Evolutionary conservation across 495 filamentous ascomycete species (phyloP).

Genomic region (Penicillium alfredii): DNA sequence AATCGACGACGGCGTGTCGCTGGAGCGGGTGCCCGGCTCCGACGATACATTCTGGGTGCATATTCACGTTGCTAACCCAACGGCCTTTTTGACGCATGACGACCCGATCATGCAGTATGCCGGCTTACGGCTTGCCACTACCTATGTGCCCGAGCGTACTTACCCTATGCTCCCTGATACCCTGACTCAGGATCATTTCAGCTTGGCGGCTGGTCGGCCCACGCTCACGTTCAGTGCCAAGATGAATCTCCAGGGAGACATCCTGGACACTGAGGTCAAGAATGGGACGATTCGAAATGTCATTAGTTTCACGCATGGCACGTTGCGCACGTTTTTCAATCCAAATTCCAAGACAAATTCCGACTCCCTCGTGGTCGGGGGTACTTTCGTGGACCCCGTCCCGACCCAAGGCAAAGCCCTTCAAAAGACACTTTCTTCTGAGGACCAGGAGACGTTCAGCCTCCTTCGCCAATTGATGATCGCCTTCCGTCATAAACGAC

Average conservation of each 20-base stretch:
- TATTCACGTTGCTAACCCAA: slow-evolving; percentile 88
- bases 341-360: slow-evolving; percentile 10
- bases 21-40: slow-evolving; percentile 59
- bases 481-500: slow-evolving; percentile 33
- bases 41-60: slow-evolving; percentile 68
- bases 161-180: slow-evolving; percentile 67
- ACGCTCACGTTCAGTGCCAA: slow-evolving; percentile 79
- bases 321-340: slow-evolving; percentile 46
- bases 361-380: slow-evolving; percentile 35
- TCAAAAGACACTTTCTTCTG: slow-evolving; percentile 19
- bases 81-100: slow-evolving; percentile 64
- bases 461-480: slow-evolving; percentile 38
- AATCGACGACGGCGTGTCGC: slow-evolving; percentile 84
- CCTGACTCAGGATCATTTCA: slow-evolving; percentile 57
- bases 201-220: slow-evolving; percentile 58
- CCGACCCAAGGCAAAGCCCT: slow-evolving; percentile 9
- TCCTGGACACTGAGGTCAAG: slow-evolving; percentile 64
- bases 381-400: slow-evolving; percentile 15
- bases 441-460: slow-evolving; percentile 38
- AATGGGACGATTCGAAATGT: slow-evolving; percentile 70
- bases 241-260: slow-evolving; percentile 57
- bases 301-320: slow-evolving; percentile 60
- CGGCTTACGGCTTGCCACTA: slow-evolving; percentile 51
- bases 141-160: slow-evolving; percentile 70
- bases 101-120: slow-evolving; percentile 59